Conservation (phyloP, 805 yeast species). For the Ogataea chonburiensis region DNA sequence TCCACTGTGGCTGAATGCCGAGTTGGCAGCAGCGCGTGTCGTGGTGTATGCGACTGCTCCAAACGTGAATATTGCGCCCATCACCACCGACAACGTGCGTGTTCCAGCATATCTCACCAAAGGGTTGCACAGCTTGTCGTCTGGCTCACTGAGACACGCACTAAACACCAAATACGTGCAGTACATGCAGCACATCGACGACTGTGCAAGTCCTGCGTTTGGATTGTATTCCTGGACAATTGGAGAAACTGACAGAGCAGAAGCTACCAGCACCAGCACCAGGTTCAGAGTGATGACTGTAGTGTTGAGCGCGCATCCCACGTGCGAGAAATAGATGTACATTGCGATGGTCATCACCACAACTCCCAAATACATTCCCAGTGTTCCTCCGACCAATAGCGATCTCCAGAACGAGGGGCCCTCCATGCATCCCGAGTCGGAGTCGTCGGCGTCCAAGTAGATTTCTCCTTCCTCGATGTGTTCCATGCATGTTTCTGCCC, state of each 20-base stretch:
- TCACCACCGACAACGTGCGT: conserved; percentile 77
- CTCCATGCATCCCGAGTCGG: conserved; percentile 31
- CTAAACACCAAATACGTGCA: conserved; percentile 88
- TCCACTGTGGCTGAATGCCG: conserved; percentile 50
- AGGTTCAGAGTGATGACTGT: conserved; percentile 80
- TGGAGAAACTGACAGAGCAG: conserved; percentile 75
- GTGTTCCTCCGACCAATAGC: conserved; percentile 81
- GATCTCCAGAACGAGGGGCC: conserved; percentile 71
- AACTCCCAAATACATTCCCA: conserved; percentile 76
- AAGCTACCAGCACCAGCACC: conserved; percentile 58
- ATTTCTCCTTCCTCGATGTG: conserved; percentile 80
- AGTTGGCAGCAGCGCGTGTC: conserved; percentile 89
- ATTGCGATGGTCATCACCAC: conserved; percentile 71
- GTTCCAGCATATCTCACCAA: conserved; percentile 86
- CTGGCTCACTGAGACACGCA: conserved; percentile 96
- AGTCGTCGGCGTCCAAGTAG: conserved; percentile 46
- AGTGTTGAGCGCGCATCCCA: conserved; percentile 85
- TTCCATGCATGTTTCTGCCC: conserved; percentile 95
- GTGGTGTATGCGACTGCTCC: conserved; percentile 96
- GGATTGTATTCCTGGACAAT: conserved; percentile 89
- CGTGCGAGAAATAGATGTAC: conserved; percentile 78
- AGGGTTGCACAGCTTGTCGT: conserved; percentile 90
- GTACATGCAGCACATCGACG: conserved; percentile 92
- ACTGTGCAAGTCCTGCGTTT: conserved; percentile 93
- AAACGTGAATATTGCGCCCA: conserved; percentile 93